Evolutionary conservation across 768 basidiomycete genomes (phyloP).

Genomic region (Trametes meyenii): DNA sequence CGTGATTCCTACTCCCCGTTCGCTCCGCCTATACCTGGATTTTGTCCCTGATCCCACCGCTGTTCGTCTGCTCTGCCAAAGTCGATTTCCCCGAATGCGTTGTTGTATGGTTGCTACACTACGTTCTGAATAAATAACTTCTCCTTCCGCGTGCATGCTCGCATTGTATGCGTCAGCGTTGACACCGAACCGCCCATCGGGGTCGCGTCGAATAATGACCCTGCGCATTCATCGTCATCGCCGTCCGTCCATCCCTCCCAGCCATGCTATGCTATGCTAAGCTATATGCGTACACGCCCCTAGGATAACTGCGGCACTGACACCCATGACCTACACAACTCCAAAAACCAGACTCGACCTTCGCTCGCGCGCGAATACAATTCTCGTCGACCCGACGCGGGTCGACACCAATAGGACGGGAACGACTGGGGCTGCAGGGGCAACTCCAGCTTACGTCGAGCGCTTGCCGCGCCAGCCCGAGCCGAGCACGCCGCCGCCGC

Average conservation of each 20-base stretch:
- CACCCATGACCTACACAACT: neutral
- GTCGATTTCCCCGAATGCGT: neutral
- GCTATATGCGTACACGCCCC: neutral
- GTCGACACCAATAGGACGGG: neutral
- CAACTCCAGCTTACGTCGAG: neutral
- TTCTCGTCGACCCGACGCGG: too few species aligned
- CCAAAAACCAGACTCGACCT: neutral
- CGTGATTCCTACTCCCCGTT: neutral
- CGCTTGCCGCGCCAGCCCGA: conserved; percentile 34
- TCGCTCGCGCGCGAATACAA: neutral
- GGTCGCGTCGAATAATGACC: too few species aligned
- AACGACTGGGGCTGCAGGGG: neutral
- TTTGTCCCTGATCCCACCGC: neutral
- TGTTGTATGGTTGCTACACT: conserved; percentile 19
- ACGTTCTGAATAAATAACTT: conserved; percentile 18
- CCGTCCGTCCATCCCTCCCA: neutral
- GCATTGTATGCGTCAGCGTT: conserved; percentile 3
- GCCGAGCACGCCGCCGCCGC: conserved; percentile 41
- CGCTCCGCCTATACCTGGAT: neutral
- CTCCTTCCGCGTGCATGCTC: neutral
- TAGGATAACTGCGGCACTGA: conserved; percentile 2
- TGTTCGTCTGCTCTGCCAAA: neutral
- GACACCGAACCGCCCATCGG: neutral
- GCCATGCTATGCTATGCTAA: neutral
- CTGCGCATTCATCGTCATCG: neutral